A percentile compares a stretch with the other conserved stretches of the same genome.
Conservation (phyloP, 2,329 filamentous ascomycete species). For the Tolypocladium guangdongense region DNA sequence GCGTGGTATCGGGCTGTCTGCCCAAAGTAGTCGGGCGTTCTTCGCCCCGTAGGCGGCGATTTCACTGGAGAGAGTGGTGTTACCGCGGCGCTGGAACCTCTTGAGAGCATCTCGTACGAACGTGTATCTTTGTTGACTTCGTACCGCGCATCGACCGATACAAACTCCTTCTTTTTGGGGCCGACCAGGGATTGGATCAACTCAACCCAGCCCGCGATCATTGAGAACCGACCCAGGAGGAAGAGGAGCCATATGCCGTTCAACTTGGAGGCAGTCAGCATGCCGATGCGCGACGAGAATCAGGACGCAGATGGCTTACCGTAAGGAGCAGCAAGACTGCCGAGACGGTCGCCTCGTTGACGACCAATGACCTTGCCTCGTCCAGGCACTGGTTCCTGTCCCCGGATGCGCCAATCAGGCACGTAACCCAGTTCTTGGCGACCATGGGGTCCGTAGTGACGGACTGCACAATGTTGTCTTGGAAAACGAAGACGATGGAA, state of each 20-base stretch:
- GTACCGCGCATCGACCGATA: constrained; percentile 68
- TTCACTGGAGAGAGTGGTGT: constrained; percentile 35
- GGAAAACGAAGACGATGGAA: constrained; percentile 77
- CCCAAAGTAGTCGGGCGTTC: constrained; percentile 45
- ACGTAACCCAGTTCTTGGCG: constrained; percentile 57
- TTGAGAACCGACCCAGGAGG: constrained; percentile 72
- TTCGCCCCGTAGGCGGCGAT: constrained; percentile 26
- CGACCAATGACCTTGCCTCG: constrained; percentile 49
- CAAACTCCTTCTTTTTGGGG: constrained; percentile 64
- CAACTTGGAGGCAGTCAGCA: constrained; percentile 36
- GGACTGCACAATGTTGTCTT: constrained; percentile 61
- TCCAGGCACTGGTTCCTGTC: constrained; percentile 57
- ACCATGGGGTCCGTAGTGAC: constrained; percentile 41
- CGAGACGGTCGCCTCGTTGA: constrained; percentile 66
- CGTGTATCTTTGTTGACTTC: constrained; percentile 51
- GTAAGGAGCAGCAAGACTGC: constrained; percentile 76
- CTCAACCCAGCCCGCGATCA: constrained; percentile 75
- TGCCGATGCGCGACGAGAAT: constrained; percentile 1
- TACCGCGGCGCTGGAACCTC: constrained; percentile 42
- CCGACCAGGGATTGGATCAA: constrained; percentile 40
- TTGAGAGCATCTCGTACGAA: constrained; percentile 73
- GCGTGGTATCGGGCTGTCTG: constrained; percentile 43
- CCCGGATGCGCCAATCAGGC: constrained; percentile 44
- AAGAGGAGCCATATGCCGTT: constrained; percentile 80
- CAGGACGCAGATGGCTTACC: constrained; percentile 35